Conservation (phyloP, 257 asterid genomes). For the Nicotiana attenuata region DNA sequence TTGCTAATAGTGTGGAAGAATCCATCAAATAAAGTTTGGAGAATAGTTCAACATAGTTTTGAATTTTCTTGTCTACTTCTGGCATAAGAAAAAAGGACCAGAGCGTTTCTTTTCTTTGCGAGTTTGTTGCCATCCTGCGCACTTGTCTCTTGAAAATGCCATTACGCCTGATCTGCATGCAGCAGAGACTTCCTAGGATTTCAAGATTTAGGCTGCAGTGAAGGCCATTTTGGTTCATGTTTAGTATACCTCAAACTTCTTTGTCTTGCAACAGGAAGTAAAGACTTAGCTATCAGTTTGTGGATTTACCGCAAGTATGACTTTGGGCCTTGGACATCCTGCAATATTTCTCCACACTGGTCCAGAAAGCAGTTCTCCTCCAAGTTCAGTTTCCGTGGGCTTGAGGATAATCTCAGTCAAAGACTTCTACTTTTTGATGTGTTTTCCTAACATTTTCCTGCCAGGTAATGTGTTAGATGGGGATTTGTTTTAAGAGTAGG, state of each 20-base stretch:
- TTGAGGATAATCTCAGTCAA: neutral
- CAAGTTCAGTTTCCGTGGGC: neutral
- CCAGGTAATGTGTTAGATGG: neutral
- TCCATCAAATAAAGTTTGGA: constrained; percentile 4
- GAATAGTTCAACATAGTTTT: constrained; percentile 22
- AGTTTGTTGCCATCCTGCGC: constrained; percentile 47
- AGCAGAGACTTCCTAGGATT: neutral
- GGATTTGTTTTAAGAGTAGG: neutral
- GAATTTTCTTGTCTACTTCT: constrained; percentile 19
- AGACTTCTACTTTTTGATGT: neutral
- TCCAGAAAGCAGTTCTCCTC: neutral
- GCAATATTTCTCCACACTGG: neutral
- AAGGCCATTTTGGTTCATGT: neutral
- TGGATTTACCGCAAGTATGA: neutral
- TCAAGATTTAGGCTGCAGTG: neutral
- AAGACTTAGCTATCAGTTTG: neutral
- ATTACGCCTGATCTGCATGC: constrained; percentile 41
- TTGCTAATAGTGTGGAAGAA: constrained; percentile 18
- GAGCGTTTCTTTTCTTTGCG: constrained; percentile 29
- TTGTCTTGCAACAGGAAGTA: neutral
- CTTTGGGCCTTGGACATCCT: neutral
- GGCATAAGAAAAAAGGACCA: constrained; percentile 36
- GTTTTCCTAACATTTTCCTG: neutral
- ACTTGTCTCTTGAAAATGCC: constrained; percentile 52
- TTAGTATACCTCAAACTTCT: neutral